These are phyloP conservation scores for Schizosaccharomyces versatilis DNA, from an alignment of 1,139 yeast genomes.

Conservation along the genomic window DNA sequence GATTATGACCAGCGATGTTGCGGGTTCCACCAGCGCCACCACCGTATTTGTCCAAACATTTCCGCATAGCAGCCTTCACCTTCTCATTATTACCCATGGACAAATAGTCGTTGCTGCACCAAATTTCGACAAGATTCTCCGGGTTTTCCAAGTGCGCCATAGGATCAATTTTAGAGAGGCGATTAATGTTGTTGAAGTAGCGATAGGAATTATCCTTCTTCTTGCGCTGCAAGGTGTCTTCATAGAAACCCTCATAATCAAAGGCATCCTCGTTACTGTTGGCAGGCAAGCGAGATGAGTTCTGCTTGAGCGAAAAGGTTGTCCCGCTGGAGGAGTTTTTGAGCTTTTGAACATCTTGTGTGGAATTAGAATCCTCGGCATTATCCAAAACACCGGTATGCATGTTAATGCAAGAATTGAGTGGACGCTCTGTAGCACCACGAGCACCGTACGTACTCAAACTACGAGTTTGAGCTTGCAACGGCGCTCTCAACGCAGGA, in stretches of 20 bases:
- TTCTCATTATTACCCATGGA: slow-evolving; percentile 74
- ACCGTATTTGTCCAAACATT: slow-evolving; percentile 71
- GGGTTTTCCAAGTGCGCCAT: slow-evolving; percentile 61
- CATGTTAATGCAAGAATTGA: slow-evolving; percentile 3
- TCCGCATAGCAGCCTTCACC: slow-evolving; percentile 56
- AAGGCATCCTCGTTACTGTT: slow-evolving; percentile 20
- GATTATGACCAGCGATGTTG: slow-evolving; percentile 93
- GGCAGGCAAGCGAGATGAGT: slow-evolving; percentile 10
- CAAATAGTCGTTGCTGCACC: slow-evolving; percentile 95
- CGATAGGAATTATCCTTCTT: slow-evolving; percentile 81
- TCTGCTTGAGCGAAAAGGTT: slow-evolving; percentile 6
- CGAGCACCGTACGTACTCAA: neutral
- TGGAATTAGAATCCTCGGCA: slow-evolving; percentile 12
- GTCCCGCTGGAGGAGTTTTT: slow-evolving; percentile 10
- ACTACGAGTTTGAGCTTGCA: neutral
- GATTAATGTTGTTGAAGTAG: slow-evolving; percentile 85
- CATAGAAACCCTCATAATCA: slow-evolving; percentile 45
- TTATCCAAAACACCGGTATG: slow-evolving; percentile 11
- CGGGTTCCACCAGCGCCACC: slow-evolving; percentile 99
- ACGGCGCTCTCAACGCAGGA: neutral
- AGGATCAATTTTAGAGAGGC: slow-evolving; percentile 85
- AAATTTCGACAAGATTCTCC: slow-evolving; percentile 71
- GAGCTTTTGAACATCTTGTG: slow-evolving; percentile 12
- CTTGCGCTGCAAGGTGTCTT: slow-evolving; percentile 43
- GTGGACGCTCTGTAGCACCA: slow-evolving; percentile 1